Percentiles rank a stretch among this genome's conserved stretches.
Evolutionary conservation across 371 early-diverging fungal genomes (phyloP).

Genomic region (Gilbertella persicaria): DNA sequence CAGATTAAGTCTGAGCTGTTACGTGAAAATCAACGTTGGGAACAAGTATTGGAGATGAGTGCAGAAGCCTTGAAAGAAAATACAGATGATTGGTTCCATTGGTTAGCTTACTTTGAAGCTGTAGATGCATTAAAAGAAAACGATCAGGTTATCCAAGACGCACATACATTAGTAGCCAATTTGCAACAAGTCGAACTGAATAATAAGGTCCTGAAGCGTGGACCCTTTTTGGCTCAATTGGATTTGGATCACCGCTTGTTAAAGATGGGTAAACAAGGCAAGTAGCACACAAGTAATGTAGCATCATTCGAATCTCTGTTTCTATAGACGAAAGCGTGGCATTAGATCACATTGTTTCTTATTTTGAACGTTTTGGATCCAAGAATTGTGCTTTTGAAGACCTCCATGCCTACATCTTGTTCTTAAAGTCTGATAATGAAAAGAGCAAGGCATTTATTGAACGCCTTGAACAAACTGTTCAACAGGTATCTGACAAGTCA

Average conservation of each 20-base stretch:
- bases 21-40: constrained; percentile 51
- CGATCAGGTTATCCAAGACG: constrained; percentile 31
- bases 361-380: constrained; percentile 68
- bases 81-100: constrained; percentile 75
- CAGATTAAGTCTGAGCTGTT: constrained; percentile 60
- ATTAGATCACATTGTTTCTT: constrained; percentile 54
- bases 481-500: constrained; percentile 26
- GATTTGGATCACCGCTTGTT: constrained; percentile 54
- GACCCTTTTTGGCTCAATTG: constrained; percentile 76
- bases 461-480: constrained; percentile 31
- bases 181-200: constrained; percentile 37
- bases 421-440: constrained; percentile 28
- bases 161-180: constrained; percentile 39
- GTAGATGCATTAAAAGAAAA: constrained; percentile 33
- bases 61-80: constrained; percentile 49
- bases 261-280: constrained; percentile 33
- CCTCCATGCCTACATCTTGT: constrained; percentile 58
- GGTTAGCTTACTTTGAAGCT: constrained; percentile 65
- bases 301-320: background rate
- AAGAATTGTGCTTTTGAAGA: constrained; percentile 81
- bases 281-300: constrained; percentile 16
- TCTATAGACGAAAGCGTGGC: constrained; percentile 33
- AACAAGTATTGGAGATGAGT: constrained; percentile 35
- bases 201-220: constrained; percentile 56
- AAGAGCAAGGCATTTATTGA: constrained; percentile 39